Percentiles rank a stretch among this genome's conserved stretches.
Conservation (phyloP, 192 early-diverging fungal genomes). For the Coemansia sp. region DNA sequence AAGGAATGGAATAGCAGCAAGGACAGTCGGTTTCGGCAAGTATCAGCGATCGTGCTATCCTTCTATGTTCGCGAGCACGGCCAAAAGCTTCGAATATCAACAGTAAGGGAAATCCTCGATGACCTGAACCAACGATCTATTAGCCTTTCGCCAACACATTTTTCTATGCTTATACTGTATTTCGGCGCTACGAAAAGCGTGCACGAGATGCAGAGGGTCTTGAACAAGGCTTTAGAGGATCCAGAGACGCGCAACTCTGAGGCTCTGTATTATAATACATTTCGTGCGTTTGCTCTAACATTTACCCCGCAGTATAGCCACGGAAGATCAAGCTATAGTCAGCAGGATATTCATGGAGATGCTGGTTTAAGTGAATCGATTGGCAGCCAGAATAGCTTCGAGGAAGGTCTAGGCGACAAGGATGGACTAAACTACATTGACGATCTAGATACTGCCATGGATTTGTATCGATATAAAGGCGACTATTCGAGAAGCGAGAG, state of each 20-base stretch:
- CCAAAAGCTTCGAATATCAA: slow-evolving; percentile 8
- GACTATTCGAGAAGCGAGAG: not conserved
- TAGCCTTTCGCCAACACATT: slow-evolving; percentile 34
- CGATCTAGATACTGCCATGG: slow-evolving; percentile 19
- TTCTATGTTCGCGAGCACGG: slow-evolving; percentile 45
- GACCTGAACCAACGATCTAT: slow-evolving; percentile 36
- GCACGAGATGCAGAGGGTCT: slow-evolving; percentile 32
- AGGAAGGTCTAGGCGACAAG: not conserved
- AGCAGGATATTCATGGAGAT: not conserved
- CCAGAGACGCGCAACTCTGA: slow-evolving; percentile 23
- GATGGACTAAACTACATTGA: slow-evolving; percentile 27
- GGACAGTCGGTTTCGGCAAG: slow-evolving; percentile 19
- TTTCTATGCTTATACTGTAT: slow-evolving; percentile 46
- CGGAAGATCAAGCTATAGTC: not conserved
- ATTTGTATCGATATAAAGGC: not conserved
- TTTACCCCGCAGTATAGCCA: not conserved
- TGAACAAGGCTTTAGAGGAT: slow-evolving; percentile 45
- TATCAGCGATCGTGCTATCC: slow-evolving; percentile 44
- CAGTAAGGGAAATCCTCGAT: slow-evolving; percentile 23
- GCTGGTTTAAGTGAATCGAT: not conserved
- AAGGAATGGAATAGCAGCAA: slow-evolving; percentile 13
- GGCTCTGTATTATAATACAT: slow-evolving; percentile 38
- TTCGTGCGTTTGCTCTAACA: slow-evolving; percentile 32
- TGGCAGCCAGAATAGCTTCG: not conserved
- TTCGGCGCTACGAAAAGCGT: slow-evolving; percentile 33